Evolutionary conservation across 495 filamentous ascomycete genomes (phyloP).

Genomic region (Penicillium flavigenum): DNA sequence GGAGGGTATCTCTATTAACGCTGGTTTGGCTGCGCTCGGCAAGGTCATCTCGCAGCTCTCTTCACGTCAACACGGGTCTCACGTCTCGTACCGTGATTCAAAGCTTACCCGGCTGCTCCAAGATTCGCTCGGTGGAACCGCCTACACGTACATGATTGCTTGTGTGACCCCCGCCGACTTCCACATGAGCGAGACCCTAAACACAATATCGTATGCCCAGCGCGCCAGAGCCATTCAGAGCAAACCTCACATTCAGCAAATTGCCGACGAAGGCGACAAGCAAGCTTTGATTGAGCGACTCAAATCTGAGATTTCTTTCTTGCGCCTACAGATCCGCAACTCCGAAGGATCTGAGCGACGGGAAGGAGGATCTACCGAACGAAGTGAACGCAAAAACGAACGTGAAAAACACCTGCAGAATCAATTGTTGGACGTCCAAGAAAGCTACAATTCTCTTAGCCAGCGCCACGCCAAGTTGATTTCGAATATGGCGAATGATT

Average conservation of each 20-base stretch:
- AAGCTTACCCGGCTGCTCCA: constrained; percentile 93
- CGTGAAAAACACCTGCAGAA: constrained; percentile 90
- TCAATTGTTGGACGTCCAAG: constrained; percentile 86
- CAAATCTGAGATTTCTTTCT: constrained; percentile 88
- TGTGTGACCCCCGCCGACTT: constrained; percentile 97
- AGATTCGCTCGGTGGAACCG: constrained; percentile 97
- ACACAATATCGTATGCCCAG: constrained; percentile 96
- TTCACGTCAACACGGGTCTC: constrained; percentile 79
- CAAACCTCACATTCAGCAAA: constrained; percentile 93
- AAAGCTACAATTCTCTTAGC: constrained; percentile 89
- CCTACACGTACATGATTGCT: constrained; percentile 99
- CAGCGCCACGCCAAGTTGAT: constrained; percentile 93
- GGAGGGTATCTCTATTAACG: constrained; percentile 99
- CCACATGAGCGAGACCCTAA: constrained; percentile 95
- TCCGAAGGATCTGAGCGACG: constrained; percentile 65
- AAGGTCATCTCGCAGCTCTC: constrained; percentile 99
- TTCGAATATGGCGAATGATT: constrained; percentile 85
- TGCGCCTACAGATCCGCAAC: constrained; percentile 86
- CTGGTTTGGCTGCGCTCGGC: constrained; percentile 88
- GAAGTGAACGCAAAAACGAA: constrained; percentile 75
- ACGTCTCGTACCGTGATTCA: constrained; percentile 98
- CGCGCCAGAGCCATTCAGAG: constrained; percentile 95
- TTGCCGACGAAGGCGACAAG: constrained; percentile 88
- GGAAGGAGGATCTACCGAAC: constrained; percentile 59
- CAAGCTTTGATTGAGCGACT: constrained; percentile 92